Evolutionary conservation across 1,284 basidiomycete species (phyloP), one percentile per base, ranked within the genome.

Genomic region (Fomitopsis betulina): DNA sequence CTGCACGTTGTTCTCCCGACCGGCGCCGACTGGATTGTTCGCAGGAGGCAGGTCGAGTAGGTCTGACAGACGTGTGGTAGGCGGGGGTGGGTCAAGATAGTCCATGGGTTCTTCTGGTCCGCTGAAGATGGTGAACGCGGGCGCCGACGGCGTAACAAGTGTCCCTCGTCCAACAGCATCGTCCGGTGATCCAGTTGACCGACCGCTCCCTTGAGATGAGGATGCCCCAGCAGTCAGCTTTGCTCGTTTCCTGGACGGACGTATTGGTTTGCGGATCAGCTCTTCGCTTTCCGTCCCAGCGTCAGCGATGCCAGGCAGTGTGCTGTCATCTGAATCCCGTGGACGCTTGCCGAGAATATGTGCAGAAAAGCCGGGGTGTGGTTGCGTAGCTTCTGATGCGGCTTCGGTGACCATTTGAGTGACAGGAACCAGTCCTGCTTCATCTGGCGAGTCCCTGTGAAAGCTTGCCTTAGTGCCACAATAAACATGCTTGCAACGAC

Each of bases 341-440:
- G 74, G 79, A 33, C 84, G 81, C 68, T 89, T 90, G 12, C 87
- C 87, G 4, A 68, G 59, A 25, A 64, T 39, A 23, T 86, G 73
- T 27, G 76, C 58, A 23, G 63, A n/a, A 9, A 55, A 12, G 10
- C 58, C 60, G 21, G 59, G 60, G 23, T 35, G 49, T 54, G 39
- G 56, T 37, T 47, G 51, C 19, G 21, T 10, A 15, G 37, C 30
- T 35, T 45, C 40, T 50, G 42, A 37, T 21, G 33, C 47, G 72
- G 33, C 38, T 56, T 38, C 76, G 72, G n/a, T 12, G 27, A n/a
- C 52, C 17, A 15, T 2, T 15, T 32, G 30, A 5, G 8, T 40
- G 19, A 5, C 53, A 23, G 25, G 45, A 17, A 10, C 10, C 13
- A 21, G 7, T 13, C 5, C 10, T 15, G 25, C 45, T 8, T 27